Evolutionary conservation across 2,329 filamentous ascomycete species (phyloP).

Genomic region (Fusarium pseudograminearum): DNA sequence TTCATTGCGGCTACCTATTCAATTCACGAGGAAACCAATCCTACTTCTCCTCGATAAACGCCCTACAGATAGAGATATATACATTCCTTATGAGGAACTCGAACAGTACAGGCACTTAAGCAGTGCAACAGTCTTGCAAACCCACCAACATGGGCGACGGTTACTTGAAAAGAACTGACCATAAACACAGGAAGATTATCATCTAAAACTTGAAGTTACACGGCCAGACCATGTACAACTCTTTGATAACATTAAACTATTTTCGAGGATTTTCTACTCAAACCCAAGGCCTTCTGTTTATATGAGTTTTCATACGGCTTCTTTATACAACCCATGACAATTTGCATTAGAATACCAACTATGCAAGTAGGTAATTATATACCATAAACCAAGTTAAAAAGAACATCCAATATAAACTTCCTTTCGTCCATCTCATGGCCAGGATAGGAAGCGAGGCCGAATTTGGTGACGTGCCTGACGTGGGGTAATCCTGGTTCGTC

Average conservation of each 20-base stretch:
- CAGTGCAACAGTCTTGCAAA: not conserved
- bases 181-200: not conserved
- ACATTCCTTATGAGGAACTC: not conserved
- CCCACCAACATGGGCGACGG: not conserved
- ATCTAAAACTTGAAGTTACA: not conserved
- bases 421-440: not conserved
- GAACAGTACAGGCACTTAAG: too few relatives aligned
- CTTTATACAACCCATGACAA: not conserved
- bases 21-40: not conserved
- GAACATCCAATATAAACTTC: not conserved
- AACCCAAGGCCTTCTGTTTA: not conserved
- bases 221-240: not conserved
- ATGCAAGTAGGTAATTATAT: not conserved
- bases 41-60: not conserved
- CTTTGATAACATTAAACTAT: not conserved
- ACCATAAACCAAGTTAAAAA: not conserved
- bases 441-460: conserved; percentile 25
- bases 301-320: conserved; percentile 2
- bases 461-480: conserved; percentile 23
- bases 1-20: not conserved
- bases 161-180: not conserved
- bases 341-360: not conserved
- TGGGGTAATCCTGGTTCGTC: conserved; percentile 31
- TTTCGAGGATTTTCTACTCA: not conserved
- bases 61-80: not conserved